Base-by-base conservation (phyloP, 192 early-diverging fungal genomes). In the Coemansia sp. region DNA sequence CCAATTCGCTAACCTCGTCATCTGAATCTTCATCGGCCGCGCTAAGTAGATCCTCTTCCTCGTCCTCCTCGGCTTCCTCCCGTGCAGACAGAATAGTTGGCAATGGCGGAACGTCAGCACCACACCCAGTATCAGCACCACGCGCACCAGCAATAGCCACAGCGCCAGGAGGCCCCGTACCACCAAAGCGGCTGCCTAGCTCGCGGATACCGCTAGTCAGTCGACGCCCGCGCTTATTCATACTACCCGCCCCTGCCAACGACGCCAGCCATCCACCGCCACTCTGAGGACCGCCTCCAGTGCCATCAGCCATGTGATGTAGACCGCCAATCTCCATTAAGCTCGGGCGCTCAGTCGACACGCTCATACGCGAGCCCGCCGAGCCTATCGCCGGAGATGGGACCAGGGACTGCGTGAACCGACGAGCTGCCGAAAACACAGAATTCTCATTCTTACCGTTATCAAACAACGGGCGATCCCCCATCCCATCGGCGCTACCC, bases 291-390 rank as follows among this genome's bases (percentile, higher is more conserved):
- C 62, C 23, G 39, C 70, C 27, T 25, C 9, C 11, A 21, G 55
- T 9, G 44, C 34, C 31, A 1, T 64, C 63, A 11, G 63, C 0
- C 41, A 29, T 17, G 19, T 48, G 64, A 34, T 27, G 48, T 11
- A 15, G 45, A n/a, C 51, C 63, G 67, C 42, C 53, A 10, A 83
- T 55, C 67, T 83, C 80, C 75, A 75, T 34, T 32, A 78, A n/a
- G 46, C 68, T 83, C 19, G 80, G 80, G 27, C 80, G 75, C 69
- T 83, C 80, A 0, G 80, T 78, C 50, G 80, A 83, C 60, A 83
- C 76, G 73, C 80, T 83, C 75, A 75, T 71, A 8, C 80, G 68
- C 69, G 74, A 42, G 23, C 62, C 69, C 0, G 69, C 62, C 2
- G 74, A 46, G 27, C 27, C 53, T 4, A 29, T 5, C 53, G 55